These are phyloP conservation scores for Zasmidium citrigriseum DNA, from an alignment of 2,329 filamentous ascomycete genomes.

Conservation along the genomic window DNA sequence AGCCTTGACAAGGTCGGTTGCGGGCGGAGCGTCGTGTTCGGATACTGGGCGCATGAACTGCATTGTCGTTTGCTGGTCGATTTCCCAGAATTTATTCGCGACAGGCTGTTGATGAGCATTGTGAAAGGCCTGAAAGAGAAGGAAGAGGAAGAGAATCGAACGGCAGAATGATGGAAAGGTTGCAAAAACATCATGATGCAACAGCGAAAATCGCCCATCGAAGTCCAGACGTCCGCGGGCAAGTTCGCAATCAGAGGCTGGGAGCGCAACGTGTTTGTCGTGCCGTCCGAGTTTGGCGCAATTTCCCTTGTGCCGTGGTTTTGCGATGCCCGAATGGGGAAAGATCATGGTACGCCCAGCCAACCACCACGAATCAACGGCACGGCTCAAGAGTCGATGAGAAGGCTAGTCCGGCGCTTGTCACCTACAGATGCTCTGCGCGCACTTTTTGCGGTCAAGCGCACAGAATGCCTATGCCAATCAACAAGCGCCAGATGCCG, in stretches of 20 bases:
- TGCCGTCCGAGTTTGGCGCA: background rate
- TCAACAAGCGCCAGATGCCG: too few species aligned
- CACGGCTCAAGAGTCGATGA: too few species aligned
- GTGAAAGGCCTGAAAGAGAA: conserved; percentile 1
- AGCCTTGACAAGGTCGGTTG: conserved; percentile 23
- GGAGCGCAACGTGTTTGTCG: too few species aligned
- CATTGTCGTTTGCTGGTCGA: conserved; percentile 15
- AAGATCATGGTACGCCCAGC: background rate
- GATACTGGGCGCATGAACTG: conserved; percentile 28
- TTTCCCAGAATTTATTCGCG: conserved; percentile 10
- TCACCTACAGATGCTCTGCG: too few species aligned
- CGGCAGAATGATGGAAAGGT: background rate
- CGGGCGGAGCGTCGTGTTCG: conserved; percentile 19
- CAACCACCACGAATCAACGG: background rate
- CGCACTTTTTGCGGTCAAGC: too few species aligned
- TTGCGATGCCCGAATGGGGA: background rate
- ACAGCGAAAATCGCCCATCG: too few species aligned
- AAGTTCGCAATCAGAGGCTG: too few species aligned
- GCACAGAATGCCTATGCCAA: too few species aligned
- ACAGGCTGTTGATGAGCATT: background rate
- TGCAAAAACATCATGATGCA: too few species aligned
- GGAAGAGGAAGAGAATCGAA: background rate
- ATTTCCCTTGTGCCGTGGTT: background rate
- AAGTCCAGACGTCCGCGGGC: too few species aligned
- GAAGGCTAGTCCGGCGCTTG: too few species aligned